These are phyloP conservation scores for Eucommia ulmoides DNA, from an alignment of 257 asterid species.

Conservation along the genomic window DNA sequence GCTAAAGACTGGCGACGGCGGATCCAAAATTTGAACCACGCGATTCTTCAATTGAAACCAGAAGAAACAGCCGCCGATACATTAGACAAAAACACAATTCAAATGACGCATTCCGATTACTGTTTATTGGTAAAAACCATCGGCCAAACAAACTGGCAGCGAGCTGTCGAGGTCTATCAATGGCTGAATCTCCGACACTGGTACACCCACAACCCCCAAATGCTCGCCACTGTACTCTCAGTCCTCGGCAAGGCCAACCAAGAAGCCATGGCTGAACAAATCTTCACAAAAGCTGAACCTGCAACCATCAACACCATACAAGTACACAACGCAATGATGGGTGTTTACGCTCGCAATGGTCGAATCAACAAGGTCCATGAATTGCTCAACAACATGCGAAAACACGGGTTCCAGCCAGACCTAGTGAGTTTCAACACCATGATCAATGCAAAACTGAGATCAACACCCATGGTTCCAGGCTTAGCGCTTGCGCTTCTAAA, in stretches of 20 bases:
- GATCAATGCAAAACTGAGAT: slow-evolving; percentile 77
- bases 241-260: slow-evolving; percentile 91
- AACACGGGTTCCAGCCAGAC: slow-evolving; percentile 79
- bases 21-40: slow-evolving; percentile 65
- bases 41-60: slow-evolving; percentile 56
- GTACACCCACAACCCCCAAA: slow-evolving; percentile 78
- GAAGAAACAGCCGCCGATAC: slow-evolving; percentile 90
- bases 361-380: slow-evolving; percentile 58
- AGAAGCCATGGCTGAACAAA: slow-evolving; percentile 78
- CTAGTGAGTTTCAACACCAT: slow-evolving; percentile 87
- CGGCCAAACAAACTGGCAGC: slow-evolving; percentile 82
- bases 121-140: slow-evolving; percentile 85
- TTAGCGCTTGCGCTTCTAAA: slow-evolving; percentile 55
- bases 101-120: slow-evolving; percentile 92
- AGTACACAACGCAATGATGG: slow-evolving; percentile 96
- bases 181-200: slow-evolving; percentile 85
- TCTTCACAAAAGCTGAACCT: slow-evolving; percentile 54
- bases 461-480: slow-evolving; percentile 55
- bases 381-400: slow-evolving; percentile 72
- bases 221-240: slow-evolving; percentile 76
- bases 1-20: slow-evolving; percentile 90
- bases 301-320: slow-evolving; percentile 55
- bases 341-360: slow-evolving; percentile 84
- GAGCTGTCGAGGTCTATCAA: slow-evolving; percentile 86
- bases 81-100: slow-evolving; percentile 76